Evolutionary conservation across 441 rosid genomes (phyloP), one percentile per base, ranked within the genome.

Genomic region (Macaranga tanarius): DNA sequence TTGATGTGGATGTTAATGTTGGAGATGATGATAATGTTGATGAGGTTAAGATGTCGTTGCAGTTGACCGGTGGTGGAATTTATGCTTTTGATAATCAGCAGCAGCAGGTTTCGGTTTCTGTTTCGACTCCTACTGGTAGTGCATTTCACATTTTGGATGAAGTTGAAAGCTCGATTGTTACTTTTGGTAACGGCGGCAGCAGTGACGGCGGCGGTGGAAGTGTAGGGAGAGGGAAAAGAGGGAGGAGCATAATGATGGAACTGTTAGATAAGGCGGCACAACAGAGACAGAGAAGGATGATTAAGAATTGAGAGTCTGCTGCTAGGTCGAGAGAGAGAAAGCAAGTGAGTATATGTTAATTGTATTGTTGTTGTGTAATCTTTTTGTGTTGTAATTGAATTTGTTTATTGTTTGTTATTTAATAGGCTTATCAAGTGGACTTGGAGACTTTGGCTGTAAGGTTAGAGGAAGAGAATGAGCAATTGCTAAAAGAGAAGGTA

Each of bases 281-380:
- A 75, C 97, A 95, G 78, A 87, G 98, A 76, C 99, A 92, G 75
- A 85, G 85, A 79, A 87, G 98, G 85, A 93, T 91, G 98, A 93
- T 93, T 47, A 93, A 93, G 92, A 93, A 93, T 57, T 81, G 97
- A 70, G 99, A 95, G 78, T 92, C 97, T 4, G 99, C 99, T 0
- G 98, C 98, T 4, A 76, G 98, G 81, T 95, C 99, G 3, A 82
- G 99, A 80, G 99, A 91, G 79, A 84, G 99, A 79, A 95, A 95
- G 79, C 96, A 89, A 90, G 96, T 89, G 9, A 25, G 69, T 26
- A 45, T 51, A 48, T n/a, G n/a, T n/a, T n/a, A n/a, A n/a, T n/a
- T n/a, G n/a, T n/a, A n/a, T n/a, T n/a, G 0, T 15, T 10, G 13
- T 8, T 40, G 7, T 57, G 1, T 52, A 12, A 31, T 4, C 13